phyloP scores from a whole-genome alignment of 2,329 filamentous ascomycete genomes.

The Geosmithia putterillii region DNA sequence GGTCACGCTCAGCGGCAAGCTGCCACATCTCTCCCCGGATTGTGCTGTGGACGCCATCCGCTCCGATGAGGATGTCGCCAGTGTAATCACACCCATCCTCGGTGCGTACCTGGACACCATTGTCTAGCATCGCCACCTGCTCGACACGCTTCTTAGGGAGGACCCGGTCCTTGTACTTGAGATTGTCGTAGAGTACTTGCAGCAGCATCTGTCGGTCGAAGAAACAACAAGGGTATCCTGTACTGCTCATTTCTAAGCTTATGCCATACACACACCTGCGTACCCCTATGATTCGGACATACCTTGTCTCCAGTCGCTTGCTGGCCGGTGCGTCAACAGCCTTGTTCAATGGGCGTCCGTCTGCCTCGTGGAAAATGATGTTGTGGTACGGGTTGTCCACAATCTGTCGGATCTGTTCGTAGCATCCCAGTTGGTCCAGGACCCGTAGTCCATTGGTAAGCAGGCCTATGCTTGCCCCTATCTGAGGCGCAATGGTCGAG shows the following conservation, averaged over 20 bases:
- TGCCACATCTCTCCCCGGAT: slow-evolving; percentile 14
- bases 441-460: slow-evolving; percentile 28
- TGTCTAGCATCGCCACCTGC: slow-evolving; percentile 3
- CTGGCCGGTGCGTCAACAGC: too few relatives aligned
- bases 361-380: too few relatives aligned
- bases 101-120: slow-evolving; percentile 11
- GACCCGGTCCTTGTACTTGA: slow-evolving; percentile 14
- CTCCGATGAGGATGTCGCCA: slow-evolving; percentile 20
- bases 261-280: too few relatives aligned
- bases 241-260: too few relatives aligned
- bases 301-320: too few relatives aligned
- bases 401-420: too few relatives aligned
- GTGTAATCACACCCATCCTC: slow-evolving; percentile 12
- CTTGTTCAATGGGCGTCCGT: too few relatives aligned
- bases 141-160: slow-evolving; percentile 7
- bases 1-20: slow-evolving; percentile 8
- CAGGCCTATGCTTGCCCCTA: slow-evolving; percentile 35
- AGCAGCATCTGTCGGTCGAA: slow-evolving; percentile 21
- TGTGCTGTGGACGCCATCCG: slow-evolving; percentile 23
- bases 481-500: slow-evolving; percentile 24
- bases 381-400: too few relatives aligned
- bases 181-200: slow-evolving; percentile 16
- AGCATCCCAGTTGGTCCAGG: slow-evolving; percentile 32
- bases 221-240: too few relatives aligned
- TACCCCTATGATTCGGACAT: too few relatives aligned